Evolutionary conservation across 768 basidiomycete genomes (phyloP).

Genomic region (Cubamyces sp.): DNA sequence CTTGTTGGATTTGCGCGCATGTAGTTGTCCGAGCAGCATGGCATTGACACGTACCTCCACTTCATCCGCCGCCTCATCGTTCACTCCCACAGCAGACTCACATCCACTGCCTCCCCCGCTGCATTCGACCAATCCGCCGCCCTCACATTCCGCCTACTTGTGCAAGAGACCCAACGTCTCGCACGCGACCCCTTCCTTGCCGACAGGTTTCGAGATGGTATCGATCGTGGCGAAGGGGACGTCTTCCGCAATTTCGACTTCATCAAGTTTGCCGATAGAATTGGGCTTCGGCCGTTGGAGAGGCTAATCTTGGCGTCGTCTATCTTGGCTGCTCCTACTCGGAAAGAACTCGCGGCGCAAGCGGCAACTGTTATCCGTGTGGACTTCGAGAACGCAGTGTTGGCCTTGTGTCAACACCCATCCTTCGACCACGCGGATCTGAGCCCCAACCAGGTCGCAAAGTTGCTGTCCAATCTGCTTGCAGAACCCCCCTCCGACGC

Average conservation of each 20-base stretch:
- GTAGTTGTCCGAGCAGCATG: conserved; percentile 96
- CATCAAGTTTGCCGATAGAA: conserved; percentile 77
- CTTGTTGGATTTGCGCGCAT: conserved; percentile 14
- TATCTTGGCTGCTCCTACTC: conserved; percentile 65
- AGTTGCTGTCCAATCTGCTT: conserved; percentile 81
- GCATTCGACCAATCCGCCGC: conserved; percentile 76
- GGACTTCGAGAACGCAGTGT: conserved; percentile 79
- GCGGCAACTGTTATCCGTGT: conserved; percentile 70
- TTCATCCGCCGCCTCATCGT: conserved; percentile 96
- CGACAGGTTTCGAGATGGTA: conserved; percentile 87
- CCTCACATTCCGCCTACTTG: conserved; percentile 81
- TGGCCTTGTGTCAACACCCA: conserved; percentile 77
- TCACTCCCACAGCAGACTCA: conserved; percentile 76
- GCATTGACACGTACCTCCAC: conserved; percentile 95
- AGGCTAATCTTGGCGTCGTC: conserved; percentile 77
- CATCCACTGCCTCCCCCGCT: conserved; percentile 60
- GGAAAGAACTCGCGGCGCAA: conserved; percentile 59
- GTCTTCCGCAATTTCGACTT: conserved; percentile 85
- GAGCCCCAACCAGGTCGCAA: conserved; percentile 71
- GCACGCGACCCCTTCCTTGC: conserved; percentile 90
- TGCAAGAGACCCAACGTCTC: conserved; percentile 87
- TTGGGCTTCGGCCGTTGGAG: conserved; percentile 81
- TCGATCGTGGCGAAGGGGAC: conserved; percentile 87
- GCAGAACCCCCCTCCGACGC: conserved; percentile 70
- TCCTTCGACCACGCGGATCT: conserved; percentile 85